Evolutionary conservation across 208 protist genomes (phyloP).

Genomic region (Lotmaria passim): DNA sequence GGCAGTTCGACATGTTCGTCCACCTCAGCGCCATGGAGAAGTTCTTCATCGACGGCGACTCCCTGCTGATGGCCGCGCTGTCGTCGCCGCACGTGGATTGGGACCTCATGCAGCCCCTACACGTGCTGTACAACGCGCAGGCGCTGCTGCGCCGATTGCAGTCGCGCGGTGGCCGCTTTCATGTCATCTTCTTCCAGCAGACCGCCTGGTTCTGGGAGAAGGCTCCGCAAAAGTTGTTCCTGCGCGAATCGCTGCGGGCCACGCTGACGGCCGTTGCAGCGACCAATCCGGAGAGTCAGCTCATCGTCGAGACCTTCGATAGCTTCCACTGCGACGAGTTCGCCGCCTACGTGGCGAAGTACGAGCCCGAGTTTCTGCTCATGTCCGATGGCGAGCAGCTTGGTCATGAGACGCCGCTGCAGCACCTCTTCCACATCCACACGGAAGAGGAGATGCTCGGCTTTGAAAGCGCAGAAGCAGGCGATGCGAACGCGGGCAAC

Average conservation of each 20-base stretch:
- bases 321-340: slow-evolving; percentile 77
- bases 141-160: slow-evolving; percentile 73
- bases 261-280: slow-evolving; percentile 47
- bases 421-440: slow-evolving; percentile 64
- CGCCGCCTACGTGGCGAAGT: slow-evolving; percentile 53
- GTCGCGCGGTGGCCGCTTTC: slow-evolving; percentile 76
- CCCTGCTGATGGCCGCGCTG: slow-evolving; percentile 85
- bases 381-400: slow-evolving; percentile 91
- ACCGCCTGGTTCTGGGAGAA: slow-evolving; percentile 77
- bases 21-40: slow-evolving; percentile 88
- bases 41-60: slow-evolving; percentile 94
- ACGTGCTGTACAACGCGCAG: slow-evolving; percentile 89
- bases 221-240: slow-evolving; percentile 78
- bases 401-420: slow-evolving; percentile 46
- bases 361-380: slow-evolving; percentile 89
- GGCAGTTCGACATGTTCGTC: slow-evolving; percentile 90
- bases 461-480: slow-evolving; percentile 3
- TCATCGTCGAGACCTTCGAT: slow-evolving; percentile 69
- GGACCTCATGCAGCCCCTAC: slow-evolving; percentile 87
- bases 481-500: slow-evolving; percentile 11
- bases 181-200: slow-evolving; percentile 87
- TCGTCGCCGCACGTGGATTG: slow-evolving; percentile 83
- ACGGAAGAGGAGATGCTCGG: slow-evolving; percentile 30
- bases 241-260: slow-evolving; percentile 73
- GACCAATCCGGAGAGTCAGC: slow-evolving; percentile 37